A percentile compares a stretch with the other conserved stretches of the same genome.
Evolutionary conservation across 495 filamentous ascomycete species (phyloP).

Genomic region (Xanthoparmelia taractica): DNA sequence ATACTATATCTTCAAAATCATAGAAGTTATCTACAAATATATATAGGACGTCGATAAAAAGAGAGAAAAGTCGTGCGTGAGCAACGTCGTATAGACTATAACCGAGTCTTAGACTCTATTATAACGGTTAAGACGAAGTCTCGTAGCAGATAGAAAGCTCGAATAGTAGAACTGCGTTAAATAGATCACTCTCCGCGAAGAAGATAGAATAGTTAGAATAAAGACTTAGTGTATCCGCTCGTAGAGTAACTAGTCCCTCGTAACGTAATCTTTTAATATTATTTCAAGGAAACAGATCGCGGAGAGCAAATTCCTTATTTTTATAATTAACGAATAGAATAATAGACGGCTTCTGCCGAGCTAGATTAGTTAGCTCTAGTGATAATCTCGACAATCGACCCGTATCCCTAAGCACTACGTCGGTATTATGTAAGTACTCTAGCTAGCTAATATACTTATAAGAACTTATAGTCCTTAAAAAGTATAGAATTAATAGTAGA

Average conservation of each 20-base stretch:
- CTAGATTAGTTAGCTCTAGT: conserved; percentile 24
- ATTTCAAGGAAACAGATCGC: conserved; percentile 23
- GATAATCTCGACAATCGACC: conserved; percentile 21
- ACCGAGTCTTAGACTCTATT: conserved; percentile 8
- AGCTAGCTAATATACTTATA: conserved; percentile 25
- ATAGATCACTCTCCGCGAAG: conserved; percentile 26
- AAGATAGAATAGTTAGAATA: conserved; percentile 23
- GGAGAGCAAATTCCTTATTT: conserved; percentile 25
- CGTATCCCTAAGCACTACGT: conserved; percentile 24
- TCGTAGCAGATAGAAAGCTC: conserved; percentile 17
- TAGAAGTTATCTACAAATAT: conserved; percentile 31
- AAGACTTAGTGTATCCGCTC: conserved; percentile 22
- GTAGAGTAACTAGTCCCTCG: conserved; percentile 22
- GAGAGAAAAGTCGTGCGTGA: conserved; percentile 27
- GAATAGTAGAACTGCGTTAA: conserved; percentile 7
- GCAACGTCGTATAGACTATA: conserved; percentile 22
- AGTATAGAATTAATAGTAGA: neutral
- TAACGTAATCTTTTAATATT: conserved; percentile 21
- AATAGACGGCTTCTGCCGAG: conserved; percentile 23
- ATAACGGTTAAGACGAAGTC: conserved; percentile 15
- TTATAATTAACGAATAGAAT: conserved; percentile 26
- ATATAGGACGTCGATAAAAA: conserved; percentile 30
- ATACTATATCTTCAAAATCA: conserved; percentile 23
- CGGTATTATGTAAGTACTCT: conserved; percentile 17
- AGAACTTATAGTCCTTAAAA: conserved; percentile 5